Conservation (phyloP, 176 grass and related monocot genomes). For the Eremochloa ophiuroides region DNA sequence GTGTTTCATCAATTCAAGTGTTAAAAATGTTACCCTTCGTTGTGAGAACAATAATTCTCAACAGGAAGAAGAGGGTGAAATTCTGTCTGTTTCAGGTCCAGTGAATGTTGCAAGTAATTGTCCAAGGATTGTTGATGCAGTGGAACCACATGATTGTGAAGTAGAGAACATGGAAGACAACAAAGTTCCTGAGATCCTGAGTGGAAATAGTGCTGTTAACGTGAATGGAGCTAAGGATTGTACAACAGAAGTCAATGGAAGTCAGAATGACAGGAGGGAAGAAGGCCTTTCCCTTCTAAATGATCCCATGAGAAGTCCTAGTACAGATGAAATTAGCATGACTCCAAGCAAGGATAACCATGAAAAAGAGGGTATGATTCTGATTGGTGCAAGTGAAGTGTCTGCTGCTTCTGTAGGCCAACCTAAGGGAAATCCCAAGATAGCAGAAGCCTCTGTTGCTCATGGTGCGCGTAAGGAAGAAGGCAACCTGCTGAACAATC, state of each 20-base stretch:
- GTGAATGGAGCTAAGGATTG: not conserved
- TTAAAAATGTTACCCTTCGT: not conserved
- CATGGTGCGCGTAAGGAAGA: constrained; percentile 9
- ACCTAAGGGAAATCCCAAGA: constrained; percentile 1
- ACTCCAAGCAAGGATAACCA: not conserved
- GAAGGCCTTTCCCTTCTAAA: not conserved
- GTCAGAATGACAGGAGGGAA: not conserved
- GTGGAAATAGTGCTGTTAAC: constrained; percentile 6
- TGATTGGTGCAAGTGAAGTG: constrained; percentile 18
- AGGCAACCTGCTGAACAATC: constrained; percentile 6
- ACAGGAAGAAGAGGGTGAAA: constrained; percentile 20
- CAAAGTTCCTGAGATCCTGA: not conserved
- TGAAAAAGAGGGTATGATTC: constrained; percentile 17
- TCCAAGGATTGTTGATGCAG: constrained; percentile 1
- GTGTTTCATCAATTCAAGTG: constrained; percentile 5
- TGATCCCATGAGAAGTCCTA: not conserved
- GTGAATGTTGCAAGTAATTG: constrained; percentile 10
- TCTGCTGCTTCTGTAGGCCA: constrained; percentile 22
- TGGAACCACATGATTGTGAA: not conserved
- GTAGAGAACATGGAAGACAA: not conserved
- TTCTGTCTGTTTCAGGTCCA: constrained; percentile 22
- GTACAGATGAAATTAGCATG: not conserved
- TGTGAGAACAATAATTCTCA: constrained; percentile 1
- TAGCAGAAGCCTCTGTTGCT: not conserved
- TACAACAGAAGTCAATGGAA: constrained; percentile 5